phyloP scores from a whole-genome alignment of 768 basidiomycete genomes.

The Xanthoconium stramineum region DNA sequence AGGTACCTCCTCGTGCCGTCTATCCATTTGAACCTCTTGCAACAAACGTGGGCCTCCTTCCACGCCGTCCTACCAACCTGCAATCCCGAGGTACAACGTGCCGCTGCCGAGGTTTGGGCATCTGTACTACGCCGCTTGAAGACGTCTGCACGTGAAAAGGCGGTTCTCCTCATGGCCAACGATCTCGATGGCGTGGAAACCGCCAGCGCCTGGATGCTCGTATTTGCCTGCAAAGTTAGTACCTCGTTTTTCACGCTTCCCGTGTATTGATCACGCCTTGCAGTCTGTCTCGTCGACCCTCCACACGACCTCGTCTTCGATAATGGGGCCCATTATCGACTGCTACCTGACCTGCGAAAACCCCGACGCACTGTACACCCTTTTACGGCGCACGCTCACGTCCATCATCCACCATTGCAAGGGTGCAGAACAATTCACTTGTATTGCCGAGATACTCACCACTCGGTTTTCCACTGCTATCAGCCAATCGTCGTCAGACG shows the following conservation, averaged over 20 bases:
- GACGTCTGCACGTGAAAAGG: conserved; percentile 49
- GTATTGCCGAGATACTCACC: conserved; percentile 53
- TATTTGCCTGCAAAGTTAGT: conserved; percentile 74
- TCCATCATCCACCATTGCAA: conserved; percentile 83
- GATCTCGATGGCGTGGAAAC: conserved; percentile 53
- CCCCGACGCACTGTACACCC: conserved; percentile 44
- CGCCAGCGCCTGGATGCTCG: conserved; percentile 68
- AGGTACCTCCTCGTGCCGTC: conserved; percentile 70
- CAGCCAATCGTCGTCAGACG: background rate
- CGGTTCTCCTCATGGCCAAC: conserved; percentile 53
- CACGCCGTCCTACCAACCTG: conserved; percentile 53
- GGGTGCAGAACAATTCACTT: conserved; percentile 58
- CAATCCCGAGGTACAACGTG: conserved; percentile 67
- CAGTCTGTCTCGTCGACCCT: conserved; percentile 82
- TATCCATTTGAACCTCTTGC: conserved; percentile 47
- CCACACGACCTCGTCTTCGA: conserved; percentile 68
- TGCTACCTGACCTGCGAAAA: conserved; percentile 46
- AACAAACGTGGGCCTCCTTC: conserved; percentile 59
- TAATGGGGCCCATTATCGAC: conserved; percentile 56
- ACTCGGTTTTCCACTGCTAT: conserved; percentile 32
- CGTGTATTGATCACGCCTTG: background rate
- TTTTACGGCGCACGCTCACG: conserved; percentile 71
- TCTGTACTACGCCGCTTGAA: conserved; percentile 72
- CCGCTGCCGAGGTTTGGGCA: conserved; percentile 87
- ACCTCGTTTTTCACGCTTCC: conserved; percentile 2